These are phyloP conservation scores for Blastocystis sp. DNA, from an alignment of 352 stramenopile species.

Conservation along the genomic window DNA sequence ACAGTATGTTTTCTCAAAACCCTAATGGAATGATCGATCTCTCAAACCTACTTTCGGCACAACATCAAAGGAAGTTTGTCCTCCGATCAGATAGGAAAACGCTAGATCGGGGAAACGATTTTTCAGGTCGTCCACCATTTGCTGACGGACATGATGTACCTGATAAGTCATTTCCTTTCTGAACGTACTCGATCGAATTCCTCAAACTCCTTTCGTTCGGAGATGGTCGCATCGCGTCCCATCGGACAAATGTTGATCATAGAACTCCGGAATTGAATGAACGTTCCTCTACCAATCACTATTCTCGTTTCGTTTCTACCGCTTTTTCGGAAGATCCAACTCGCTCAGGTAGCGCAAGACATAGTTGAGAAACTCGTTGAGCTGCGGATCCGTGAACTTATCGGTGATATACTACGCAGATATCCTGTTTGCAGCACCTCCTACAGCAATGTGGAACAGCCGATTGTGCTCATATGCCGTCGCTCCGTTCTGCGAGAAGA, in stretches of 20 bases:
- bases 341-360: slow-evolving; percentile 39
- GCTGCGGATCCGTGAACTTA: not conserved
- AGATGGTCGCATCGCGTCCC: not conserved
- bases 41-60: not conserved
- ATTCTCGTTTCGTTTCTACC: not conserved
- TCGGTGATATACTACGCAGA: slow-evolving; percentile 23
- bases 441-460: not conserved
- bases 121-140: slow-evolving; percentile 26
- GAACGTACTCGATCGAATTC: not conserved
- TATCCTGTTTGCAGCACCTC: not conserved
- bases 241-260: slow-evolving; percentile 58
- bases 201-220: slow-evolving; percentile 7
- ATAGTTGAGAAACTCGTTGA: slow-evolving; percentile 45
- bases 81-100: slow-evolving; percentile 51
- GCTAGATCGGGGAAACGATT: not conserved
- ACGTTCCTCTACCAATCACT: slow-evolving; percentile 15
- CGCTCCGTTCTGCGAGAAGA: slow-evolving; percentile 46
- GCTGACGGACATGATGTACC: slow-evolving; percentile 32
- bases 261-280: slow-evolving; percentile 41
- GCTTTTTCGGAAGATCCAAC: slow-evolving; percentile 40
- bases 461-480: not conserved
- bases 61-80: slow-evolving; percentile 48
- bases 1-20: slow-evolving; percentile 56
- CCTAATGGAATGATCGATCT: not conserved
- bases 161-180: not conserved